Percentiles rank a stretch among this genome's conserved stretches.
phyloP scores from a whole-genome alignment of 768 basidiomycete genomes.

The Lentinula sp. region DNA sequence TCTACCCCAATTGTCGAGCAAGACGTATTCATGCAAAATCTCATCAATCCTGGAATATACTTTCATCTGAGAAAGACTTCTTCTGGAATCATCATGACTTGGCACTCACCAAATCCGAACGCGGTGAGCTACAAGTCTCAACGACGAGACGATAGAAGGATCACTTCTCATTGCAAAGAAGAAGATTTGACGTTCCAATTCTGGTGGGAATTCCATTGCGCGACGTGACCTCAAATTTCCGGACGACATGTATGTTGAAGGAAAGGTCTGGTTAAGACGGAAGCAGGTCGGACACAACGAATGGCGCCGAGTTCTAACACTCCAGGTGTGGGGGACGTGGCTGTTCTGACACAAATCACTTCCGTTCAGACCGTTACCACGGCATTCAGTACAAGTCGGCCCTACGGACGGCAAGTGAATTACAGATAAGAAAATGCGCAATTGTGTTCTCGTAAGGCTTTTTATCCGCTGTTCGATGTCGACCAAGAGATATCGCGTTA shows the following conservation, averaged over 20 bases:
- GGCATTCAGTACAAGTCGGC: neutral
- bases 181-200: constrained; percentile 2
- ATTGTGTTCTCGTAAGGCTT: neutral
- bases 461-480: neutral
- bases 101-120: constrained; percentile 2
- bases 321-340: neutral
- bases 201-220: constrained; percentile 3
- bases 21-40: constrained; percentile 5
- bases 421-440: neutral
- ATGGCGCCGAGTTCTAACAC: neutral
- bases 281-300: too few species aligned
- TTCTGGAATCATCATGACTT: neutral
- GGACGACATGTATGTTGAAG: neutral
- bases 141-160: constrained; percentile 1
- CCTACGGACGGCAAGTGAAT: neutral
- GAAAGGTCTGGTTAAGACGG: neutral
- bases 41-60: neutral
- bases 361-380: neutral
- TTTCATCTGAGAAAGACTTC: neutral
- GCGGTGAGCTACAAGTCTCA: constrained; percentile 6
- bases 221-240: neutral
- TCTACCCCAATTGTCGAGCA: constrained; percentile 3
- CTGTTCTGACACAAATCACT: neutral
- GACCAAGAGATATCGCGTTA: too few species aligned
- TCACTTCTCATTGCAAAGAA: neutral